phyloP scores from a whole-genome alignment of 805 yeast genomes.

The Candida endomychidarum region DNA sequence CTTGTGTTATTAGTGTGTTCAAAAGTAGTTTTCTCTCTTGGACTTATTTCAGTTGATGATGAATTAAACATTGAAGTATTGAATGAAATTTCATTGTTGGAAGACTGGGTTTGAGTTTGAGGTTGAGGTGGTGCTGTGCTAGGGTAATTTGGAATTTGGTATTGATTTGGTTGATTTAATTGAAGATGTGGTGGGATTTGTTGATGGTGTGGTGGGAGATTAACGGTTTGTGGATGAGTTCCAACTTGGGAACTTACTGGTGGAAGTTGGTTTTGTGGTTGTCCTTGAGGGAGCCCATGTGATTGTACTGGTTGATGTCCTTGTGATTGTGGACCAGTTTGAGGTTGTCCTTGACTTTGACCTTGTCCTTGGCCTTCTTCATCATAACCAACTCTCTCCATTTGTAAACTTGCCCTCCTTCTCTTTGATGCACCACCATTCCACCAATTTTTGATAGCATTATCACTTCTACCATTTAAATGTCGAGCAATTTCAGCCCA shows the following conservation, averaged over 20 bases:
- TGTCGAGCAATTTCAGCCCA: constrained; percentile 96
- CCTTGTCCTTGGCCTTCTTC: not conserved
- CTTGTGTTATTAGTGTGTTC: not conserved
- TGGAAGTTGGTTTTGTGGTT: not conserved
- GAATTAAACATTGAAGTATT: constrained; percentile 39
- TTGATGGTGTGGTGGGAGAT: no score
- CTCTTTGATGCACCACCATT: constrained; percentile 89
- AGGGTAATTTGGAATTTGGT: not conserved
- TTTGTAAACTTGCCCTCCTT: constrained; percentile 44
- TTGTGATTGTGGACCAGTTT: no score
- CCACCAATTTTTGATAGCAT: constrained; percentile 95
- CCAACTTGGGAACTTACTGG: not conserved
- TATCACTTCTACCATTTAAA: constrained; percentile 83
- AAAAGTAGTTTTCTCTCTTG: not conserved
- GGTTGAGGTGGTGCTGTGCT: not conserved
- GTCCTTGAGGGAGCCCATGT: no score
- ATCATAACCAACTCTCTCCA: constrained; percentile 1
- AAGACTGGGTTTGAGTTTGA: constrained; percentile 9
- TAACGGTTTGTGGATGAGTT: no score
- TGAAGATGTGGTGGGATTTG: not conserved
- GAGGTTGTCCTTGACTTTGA: not conserved
- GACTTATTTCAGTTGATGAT: constrained; percentile 5
- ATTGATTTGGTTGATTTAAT: not conserved
- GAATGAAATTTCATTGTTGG: constrained; percentile 33
- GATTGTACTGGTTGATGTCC: not conserved